phyloP scores from a whole-genome alignment of 768 basidiomycete species.

The Suillus luteus region DNA sequence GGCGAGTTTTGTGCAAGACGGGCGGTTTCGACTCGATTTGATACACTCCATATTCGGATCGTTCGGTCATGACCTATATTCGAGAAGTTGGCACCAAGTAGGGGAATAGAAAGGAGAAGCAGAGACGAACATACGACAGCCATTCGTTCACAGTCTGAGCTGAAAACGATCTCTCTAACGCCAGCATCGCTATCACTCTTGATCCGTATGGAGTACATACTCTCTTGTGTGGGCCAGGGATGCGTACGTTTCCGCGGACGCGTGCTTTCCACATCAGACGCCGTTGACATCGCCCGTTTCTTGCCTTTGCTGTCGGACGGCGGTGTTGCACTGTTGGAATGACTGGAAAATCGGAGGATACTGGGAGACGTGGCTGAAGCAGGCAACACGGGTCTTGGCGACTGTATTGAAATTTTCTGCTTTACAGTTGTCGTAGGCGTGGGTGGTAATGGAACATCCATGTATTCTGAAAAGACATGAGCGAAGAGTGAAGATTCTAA shows the following conservation, averaged over 20 bases:
- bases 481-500: background rate
- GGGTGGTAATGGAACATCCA: conserved; percentile 6
- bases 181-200: conserved; percentile 50
- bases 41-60: conserved; percentile 64
- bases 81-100: conserved; percentile 1
- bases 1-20: conserved; percentile 53
- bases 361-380: conserved; percentile 37
- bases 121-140: conserved; percentile 56
- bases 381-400: conserved; percentile 29
- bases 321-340: conserved; percentile 30
- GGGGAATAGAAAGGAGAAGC: conserved; percentile 3
- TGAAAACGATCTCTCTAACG: conserved; percentile 51
- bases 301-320: conserved; percentile 33
- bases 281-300: conserved; percentile 40
- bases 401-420: conserved; percentile 30
- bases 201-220: conserved; percentile 39
- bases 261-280: conserved; percentile 24
- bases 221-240: conserved; percentile 51
- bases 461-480: conserved; percentile 3
- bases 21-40: conserved; percentile 51
- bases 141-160: conserved; percentile 53
- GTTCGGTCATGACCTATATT: conserved; percentile 55
- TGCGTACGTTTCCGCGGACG: conserved; percentile 38
- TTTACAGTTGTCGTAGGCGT: conserved; percentile 22
- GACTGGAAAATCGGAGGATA: conserved; percentile 32